Evolutionary conservation across 441 rosid species (phyloP), one percentile per base, ranked within the genome.

Genomic region (Flueggea neowawraea): DNA sequence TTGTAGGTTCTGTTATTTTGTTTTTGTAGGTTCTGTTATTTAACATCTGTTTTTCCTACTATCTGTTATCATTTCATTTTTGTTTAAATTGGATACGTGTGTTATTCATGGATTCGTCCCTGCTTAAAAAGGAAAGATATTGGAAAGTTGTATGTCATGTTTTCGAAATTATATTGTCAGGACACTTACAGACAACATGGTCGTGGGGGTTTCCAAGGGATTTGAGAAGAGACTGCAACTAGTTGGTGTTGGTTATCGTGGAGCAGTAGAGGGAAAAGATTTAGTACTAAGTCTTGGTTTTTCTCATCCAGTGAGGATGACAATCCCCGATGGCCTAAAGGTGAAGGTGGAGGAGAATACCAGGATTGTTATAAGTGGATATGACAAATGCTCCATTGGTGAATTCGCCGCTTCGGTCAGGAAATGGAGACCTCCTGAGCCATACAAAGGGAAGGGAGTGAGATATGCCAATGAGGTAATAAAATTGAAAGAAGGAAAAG

Each of bases 381-480:
- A 73, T 0, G 95, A 90, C 61, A 90, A 90, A 69, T 75, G 87
- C 39, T 70, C 65, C 14, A 78, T 94, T 8, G 93, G 97, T 43
- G 88, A 86, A 77, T 94, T 90, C 61, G 97, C 98, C 36, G 97
- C 96, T 16, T 72, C 90, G 3, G 56, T 90, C 56, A 78, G 96
- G 84, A 88, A 82, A 71, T 93, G 96, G 96, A 90, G 98, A 57
- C 97, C 98, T 11, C 96, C 98, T 0, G 95, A 93, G 70, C 98
- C 98, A 17, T 93, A 88, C 72, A 93, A 88, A 70, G 97, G 96
- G 52, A 93, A 93, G 76, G 98, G 98, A 60, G 90, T 88, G 62
- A 93, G 84, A 71, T 93, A 93, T 70, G 88, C 78, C 0, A 82
- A 87, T 65, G 98, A 93, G 80, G 65, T 86, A 47, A 63, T 86